phyloP scores from a whole-genome alignment of 257 asterid genomes.

The Gentiana straminea region DNA sequence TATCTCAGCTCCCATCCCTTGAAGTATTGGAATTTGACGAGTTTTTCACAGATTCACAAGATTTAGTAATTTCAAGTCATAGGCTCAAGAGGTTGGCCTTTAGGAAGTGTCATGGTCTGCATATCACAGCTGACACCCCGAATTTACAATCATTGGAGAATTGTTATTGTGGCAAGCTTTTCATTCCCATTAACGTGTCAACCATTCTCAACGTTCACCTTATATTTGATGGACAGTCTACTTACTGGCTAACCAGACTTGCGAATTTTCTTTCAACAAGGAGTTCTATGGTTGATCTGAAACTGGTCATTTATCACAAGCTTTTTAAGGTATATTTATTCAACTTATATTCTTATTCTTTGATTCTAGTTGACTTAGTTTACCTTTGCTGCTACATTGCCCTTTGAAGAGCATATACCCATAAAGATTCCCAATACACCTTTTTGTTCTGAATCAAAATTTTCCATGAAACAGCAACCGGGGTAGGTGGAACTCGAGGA shows the following conservation, averaged over 20 bases:
- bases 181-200: not conserved
- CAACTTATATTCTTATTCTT: not conserved
- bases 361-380: not conserved
- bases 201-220: not conserved
- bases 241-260: not conserved
- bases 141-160: conserved; percentile 3
- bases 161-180: not conserved
- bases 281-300: not conserved
- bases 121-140: conserved; percentile 2
- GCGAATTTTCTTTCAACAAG: not conserved
- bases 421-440: no score
- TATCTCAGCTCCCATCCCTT: conserved; percentile 4
- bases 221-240: not conserved
- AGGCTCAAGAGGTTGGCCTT: conserved; percentile 7
- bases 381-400: not conserved
- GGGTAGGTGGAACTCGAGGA: no score
- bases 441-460: no score
- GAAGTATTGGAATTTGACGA: conserved; percentile 2
- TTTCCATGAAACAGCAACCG: no score
- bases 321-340: not conserved
- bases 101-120: not conserved
- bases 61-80: conserved; percentile 2
- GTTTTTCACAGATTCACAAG: not conserved
- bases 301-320: not conserved
- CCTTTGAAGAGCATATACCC: not conserved